Percentiles rank a stretch among this genome's conserved stretches.
Conservation (phyloP, 225 moss, liverwort and hornwort species). For the Lunularia cruciata region DNA sequence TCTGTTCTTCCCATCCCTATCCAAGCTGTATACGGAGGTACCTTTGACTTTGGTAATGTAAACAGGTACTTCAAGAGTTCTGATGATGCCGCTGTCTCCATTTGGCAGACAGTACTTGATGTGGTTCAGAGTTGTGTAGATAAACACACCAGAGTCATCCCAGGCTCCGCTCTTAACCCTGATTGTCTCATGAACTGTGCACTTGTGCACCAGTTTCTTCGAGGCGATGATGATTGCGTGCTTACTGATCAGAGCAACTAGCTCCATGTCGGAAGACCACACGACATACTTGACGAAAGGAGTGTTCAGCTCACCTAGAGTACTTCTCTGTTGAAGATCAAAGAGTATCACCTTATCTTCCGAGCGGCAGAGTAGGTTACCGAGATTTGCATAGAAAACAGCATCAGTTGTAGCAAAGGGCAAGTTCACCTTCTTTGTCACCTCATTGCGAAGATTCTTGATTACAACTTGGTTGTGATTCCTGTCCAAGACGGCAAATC, state of each 20-base stretch:
- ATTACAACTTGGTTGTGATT: constrained; percentile 86
- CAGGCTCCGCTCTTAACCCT: constrained; percentile 98
- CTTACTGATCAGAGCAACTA: constrained; percentile 89
- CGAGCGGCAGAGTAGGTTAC: constrained; percentile 88
- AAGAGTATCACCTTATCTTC: constrained; percentile 96
- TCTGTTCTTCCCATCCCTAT: constrained; percentile 97
- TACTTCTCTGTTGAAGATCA: constrained; percentile 86
- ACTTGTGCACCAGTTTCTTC: constrained; percentile 92
- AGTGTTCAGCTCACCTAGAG: constrained; percentile 85
- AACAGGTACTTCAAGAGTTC: constrained; percentile 91
- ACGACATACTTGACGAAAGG: constrained; percentile 95
- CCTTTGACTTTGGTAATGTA: constrained; percentile 89
- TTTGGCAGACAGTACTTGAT: constrained; percentile 99
- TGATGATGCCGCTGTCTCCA: constrained; percentile 93
- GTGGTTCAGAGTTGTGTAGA: constrained; percentile 94
- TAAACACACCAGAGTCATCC: constrained; percentile 96
- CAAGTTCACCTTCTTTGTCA: constrained; percentile 82
- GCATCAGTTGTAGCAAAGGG: constrained; percentile 81
- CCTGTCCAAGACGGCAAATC: constrained; percentile 89
- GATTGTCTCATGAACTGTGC: constrained; percentile 97
- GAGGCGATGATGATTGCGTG: constrained; percentile 92
- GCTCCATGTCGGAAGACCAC: constrained; percentile 95
- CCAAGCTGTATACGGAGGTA: constrained; percentile 81
- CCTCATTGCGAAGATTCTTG: constrained; percentile 92
- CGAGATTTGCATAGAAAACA: constrained; percentile 91